Evolutionary conservation across 345 rosid species (phyloP), one percentile per base, ranked within the genome.

Genomic region (Combretum micranthum): DNA sequence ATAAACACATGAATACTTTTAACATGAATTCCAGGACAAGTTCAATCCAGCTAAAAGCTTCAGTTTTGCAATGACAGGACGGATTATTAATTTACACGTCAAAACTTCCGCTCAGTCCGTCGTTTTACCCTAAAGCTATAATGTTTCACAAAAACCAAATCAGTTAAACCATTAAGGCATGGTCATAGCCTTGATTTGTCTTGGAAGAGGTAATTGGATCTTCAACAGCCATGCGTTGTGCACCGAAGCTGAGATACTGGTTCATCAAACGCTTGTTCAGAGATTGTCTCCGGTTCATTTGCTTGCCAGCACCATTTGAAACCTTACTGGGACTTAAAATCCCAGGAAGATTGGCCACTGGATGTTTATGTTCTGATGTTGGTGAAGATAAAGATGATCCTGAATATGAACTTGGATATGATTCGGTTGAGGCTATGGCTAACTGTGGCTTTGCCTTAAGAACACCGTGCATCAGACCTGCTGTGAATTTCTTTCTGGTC

Each of bases 391-490:
- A 16, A 25, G 76, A 72, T 14, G 86, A 78, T 17, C 55, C 63
- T 0, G 79, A 72, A 13, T 60, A 53, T 3, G 82, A 68, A 59
- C 75, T 75, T 3, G 72, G 71, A 56, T 77, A 68, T 4, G 92
- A 80, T 42, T 71, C 71, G 55, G 57, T 60, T 18, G 68, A 64
- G 44, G 53, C 58, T 3, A 75, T 62, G 44, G 53, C 58, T 3
- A 75, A 70, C 55, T 72, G 70, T 12, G 88, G 82, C 45, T 59
- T 70, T 37, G 88, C 69, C 50, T 76, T 83, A 67, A 85, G 75
- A 39, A 85, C 96, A 23, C 99, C 97, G 7, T 83, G 94, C 73
- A 65, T 83, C 43, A 93, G 63, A 52, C 85, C 88, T 42, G 71
- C 64, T 1, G 87, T 72, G 37, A 76, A 85, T 68, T 71, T 93